Base-by-base conservation (phyloP, 2,329 filamentous ascomycete species). In the Claviceps fusiformis region DNA sequence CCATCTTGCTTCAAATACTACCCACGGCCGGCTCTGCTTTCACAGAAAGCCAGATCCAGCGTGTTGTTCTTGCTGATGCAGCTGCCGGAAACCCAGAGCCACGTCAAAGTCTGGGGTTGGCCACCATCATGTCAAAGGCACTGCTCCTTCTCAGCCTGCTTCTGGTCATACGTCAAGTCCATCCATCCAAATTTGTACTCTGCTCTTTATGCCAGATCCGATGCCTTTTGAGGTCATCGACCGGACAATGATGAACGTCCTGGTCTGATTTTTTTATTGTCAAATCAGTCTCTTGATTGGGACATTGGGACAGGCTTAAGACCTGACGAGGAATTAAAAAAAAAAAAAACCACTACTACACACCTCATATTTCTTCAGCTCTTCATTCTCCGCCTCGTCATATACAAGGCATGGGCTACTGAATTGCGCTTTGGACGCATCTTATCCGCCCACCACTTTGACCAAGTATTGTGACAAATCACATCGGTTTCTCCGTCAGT, bases 381-480 rank as follows among this genome's bases (percentile, higher is more conserved):
- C 9, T 46, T 27, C 29, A 3, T 6, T 41, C 33, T 43, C 9
- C 24, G 24, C n/a, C 17, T 31, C 27, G 37, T 43, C 33, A n/a
- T 19, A 49, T 41, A 31, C 35, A 19, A 37, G 44, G 24, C 29
- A 41, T 33, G 45, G 15, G 6, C 13, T 17, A 47, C 45, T 15
- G 45, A 27, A 47, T n/a, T 10, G 11, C 29, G 27, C 37, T 54
- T 45, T 19, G 15, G 31, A n/a, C 47, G 35, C 53, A 47, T 45
- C 29, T 33, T 35, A 37, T 44, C 37, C 41, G 29, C 53, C 39
- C 47, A 44, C 53, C 31, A 54, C 31, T 37, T 53, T 37, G 7
- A 44, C 3, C 47, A 45, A 43, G 29, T 46, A 54, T 50, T 45
- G 33, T 50, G 53, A 50, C 53, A 50, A 54, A 54, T 54, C 53